These are phyloP conservation scores for Podospora anserina DNA, from an alignment of 495 filamentous ascomycete genomes.

Conservation along the genomic window DNA sequence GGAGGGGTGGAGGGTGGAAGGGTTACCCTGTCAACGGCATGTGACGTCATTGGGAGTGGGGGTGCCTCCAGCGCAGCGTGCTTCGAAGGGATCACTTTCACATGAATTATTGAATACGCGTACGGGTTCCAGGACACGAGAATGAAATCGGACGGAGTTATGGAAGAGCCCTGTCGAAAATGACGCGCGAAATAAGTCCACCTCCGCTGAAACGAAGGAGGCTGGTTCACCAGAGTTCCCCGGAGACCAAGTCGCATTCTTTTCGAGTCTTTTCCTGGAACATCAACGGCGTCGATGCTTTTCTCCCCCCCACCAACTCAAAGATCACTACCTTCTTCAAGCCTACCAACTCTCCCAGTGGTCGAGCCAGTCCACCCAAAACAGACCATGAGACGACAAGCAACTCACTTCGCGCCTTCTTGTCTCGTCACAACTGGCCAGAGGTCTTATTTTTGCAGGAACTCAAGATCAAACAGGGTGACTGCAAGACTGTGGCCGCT, in stretches of 20 bases:
- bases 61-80: too few species aligned
- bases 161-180: not conserved
- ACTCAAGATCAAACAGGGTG: constrained; percentile 45
- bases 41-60: not conserved
- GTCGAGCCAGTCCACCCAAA: constrained; percentile 6
- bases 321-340: constrained; percentile 47
- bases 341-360: constrained; percentile 26
- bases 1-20: not conserved
- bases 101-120: not conserved
- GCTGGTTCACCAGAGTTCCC: not conserved
- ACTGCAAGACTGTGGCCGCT: constrained; percentile 32
- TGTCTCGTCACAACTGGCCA: constrained; percentile 47
- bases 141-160: not conserved
- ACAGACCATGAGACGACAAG: not conserved
- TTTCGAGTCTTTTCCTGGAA: constrained; percentile 50
- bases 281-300: constrained; percentile 49
- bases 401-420: constrained; percentile 39
- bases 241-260: not conserved
- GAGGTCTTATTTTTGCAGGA: constrained; percentile 51
- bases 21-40: not conserved
- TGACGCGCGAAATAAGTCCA: constrained; percentile 22
- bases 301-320: constrained; percentile 29
- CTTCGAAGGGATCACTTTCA: too few species aligned
- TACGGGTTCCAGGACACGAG: too few species aligned
- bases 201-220: constrained; percentile 23